Base-by-base conservation (phyloP, 257 asterid species). In the Gentiana straminea region DNA sequence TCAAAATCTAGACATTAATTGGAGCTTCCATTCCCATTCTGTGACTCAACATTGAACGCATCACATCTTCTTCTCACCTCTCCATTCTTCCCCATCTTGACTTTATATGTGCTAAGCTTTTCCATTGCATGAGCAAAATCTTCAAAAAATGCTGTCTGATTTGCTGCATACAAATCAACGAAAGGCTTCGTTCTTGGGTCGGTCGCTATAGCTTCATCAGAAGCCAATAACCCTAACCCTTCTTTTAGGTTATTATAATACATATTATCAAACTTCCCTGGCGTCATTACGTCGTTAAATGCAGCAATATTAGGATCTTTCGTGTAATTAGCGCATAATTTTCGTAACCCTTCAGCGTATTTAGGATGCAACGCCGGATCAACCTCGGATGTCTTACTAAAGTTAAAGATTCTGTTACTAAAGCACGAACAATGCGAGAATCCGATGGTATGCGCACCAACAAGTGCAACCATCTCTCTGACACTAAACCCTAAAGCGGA, bases 31-130 rank as follows among this genome's bases (percentile, higher is more conserved):
- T 24, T 24, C 24, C 24, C 24, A 24, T 24, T 24, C 24, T 24
- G 24, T 24, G 24, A 24, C 24, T 24, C 24, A 24, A 24, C 24
- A 24, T 90, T 90, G 4, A 80, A 60, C 10, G 66, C 59, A 68
- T 90, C 98, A 46, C 98, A 90, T 49, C 94, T 83, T 60, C 77
- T 75, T 75, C 98, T 60, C n/a, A 90, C 84, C 77, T 90, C 98
- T 59, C 98, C 98, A 35, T 74, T 13, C 0, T 49, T 66, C 50
- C 96, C 96, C 0, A 84, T 77, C 72, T 72, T 74, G 4, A 90
- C 77, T 0, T 46, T 11, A 1, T 55, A 79, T 34, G 70, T 49
- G 9, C 93, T 73, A 5, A 70, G 72, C 51, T 84, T 90, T 79
- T 86, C 89, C 77, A 86, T 81, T 0, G 76, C 94, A 3, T 37